These are phyloP conservation scores for Gynandropsis gynandra DNA, from an alignment of 345 rosid genomes.

Conservation along the genomic window DNA sequence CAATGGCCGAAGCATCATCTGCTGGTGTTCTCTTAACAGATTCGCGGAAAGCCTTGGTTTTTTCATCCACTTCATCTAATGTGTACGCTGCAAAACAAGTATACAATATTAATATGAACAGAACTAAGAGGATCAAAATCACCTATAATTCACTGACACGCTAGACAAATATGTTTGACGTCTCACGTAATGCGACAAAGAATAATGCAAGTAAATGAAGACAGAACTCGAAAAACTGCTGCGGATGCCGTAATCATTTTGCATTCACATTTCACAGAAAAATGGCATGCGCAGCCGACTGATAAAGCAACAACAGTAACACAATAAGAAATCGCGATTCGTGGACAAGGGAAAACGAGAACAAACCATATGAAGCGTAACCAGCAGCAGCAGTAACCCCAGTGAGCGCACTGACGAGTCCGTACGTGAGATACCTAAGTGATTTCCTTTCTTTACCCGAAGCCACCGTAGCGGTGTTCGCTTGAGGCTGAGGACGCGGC, in stretches of 20 bases:
- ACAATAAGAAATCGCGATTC: not conserved
- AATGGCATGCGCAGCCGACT: not conserved
- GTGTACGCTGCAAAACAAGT: constrained; percentile 48
- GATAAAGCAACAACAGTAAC: not conserved
- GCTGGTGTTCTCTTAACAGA: constrained; percentile 31
- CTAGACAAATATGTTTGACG: not conserved
- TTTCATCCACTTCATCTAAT: constrained; percentile 60
- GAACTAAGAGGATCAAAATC: not conserved
- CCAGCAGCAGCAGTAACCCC: constrained; percentile 54
- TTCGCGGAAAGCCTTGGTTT: constrained; percentile 58
- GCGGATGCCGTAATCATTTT: too few species aligned
- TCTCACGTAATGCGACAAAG: too few species aligned
- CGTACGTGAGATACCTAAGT: constrained; percentile 51
- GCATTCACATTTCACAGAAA: not conserved
- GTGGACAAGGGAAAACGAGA: not conserved
- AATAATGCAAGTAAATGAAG: too few species aligned
- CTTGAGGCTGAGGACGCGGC: constrained; percentile 27
- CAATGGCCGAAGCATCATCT: constrained; percentile 39
- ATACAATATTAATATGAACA: constrained; percentile 1
- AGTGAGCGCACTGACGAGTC: constrained; percentile 42
- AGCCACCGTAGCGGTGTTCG: constrained; percentile 24
- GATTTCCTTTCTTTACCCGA: constrained; percentile 33
- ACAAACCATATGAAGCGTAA: constrained; percentile 59
- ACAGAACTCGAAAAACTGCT: too few species aligned
- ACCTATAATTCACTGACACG: not conserved